These are phyloP conservation scores for Sonneratia caseolaris DNA, from an alignment of 345 rosid species.

Conservation along the genomic window DNA sequence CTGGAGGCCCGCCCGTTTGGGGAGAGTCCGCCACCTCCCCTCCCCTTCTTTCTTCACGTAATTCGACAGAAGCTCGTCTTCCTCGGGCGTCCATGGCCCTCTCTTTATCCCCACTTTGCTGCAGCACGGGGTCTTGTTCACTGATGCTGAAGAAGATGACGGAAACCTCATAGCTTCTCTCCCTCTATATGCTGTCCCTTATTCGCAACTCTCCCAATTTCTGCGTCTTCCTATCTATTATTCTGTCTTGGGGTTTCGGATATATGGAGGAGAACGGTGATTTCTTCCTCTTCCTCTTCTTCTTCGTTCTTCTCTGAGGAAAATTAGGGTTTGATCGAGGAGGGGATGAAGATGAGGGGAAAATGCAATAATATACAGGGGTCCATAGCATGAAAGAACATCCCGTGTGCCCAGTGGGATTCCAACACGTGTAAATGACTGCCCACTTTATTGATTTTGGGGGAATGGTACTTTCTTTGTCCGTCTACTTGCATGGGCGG, in stretches of 20 bases:
- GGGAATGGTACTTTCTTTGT: too few species aligned
- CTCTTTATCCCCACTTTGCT: slow-evolving; percentile 63
- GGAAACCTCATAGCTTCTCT: slow-evolving; percentile 22
- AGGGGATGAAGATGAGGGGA: slow-evolving; percentile 4
- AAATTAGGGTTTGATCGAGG: slow-evolving; percentile 5
- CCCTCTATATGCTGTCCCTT: background rate
- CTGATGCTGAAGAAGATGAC: slow-evolving; percentile 3
- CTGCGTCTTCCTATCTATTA: background rate
- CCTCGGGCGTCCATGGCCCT: slow-evolving; percentile 90
- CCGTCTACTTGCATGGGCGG: too few species aligned
- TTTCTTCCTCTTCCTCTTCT: background rate
- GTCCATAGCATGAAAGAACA: too few species aligned
- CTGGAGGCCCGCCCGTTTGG: slow-evolving; percentile 69
- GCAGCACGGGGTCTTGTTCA: slow-evolving; percentile 45
- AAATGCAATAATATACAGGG: background rate
- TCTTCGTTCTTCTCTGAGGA: background rate
- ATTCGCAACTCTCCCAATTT: background rate
- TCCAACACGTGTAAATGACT: too few species aligned
- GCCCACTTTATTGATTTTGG: too few species aligned
- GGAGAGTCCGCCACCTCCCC: slow-evolving; percentile 78
- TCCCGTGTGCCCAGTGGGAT: too few species aligned
- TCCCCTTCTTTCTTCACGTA: slow-evolving; percentile 68
- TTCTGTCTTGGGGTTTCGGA: background rate
- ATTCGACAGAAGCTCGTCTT: slow-evolving; percentile 51
- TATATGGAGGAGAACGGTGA: background rate